Evolutionary conservation across 805 yeast genomes (phyloP).

Genomic region (Zygoascus ofunaensis): DNA sequence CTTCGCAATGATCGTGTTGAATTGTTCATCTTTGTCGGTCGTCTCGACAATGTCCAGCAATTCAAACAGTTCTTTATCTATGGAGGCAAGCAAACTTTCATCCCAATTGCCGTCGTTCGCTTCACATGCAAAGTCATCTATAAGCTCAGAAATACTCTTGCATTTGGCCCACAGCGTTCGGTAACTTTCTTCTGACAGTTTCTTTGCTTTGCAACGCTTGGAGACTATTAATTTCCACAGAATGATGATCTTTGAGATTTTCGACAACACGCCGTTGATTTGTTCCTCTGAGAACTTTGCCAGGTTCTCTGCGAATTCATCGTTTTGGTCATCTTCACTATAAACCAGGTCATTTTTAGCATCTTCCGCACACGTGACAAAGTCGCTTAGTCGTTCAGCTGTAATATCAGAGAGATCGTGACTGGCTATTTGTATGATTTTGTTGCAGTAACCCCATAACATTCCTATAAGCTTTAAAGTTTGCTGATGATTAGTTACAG

Average conservation of each 20-base stretch:
- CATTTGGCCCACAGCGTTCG: background rate
- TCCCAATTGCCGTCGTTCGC: conserved; percentile 1
- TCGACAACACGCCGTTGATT: background rate
- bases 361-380: conserved; percentile 6
- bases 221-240: background rate
- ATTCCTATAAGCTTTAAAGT: background rate
- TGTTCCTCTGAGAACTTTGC: background rate
- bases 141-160: conserved; percentile 1
- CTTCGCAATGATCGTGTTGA: background rate
- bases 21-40: background rate
- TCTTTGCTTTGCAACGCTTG: background rate
- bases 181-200: background rate
- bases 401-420: background rate
- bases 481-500: background rate
- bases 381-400: background rate
- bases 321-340: conserved; percentile 1
- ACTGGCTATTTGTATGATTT: background rate
- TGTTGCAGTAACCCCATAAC: conserved; percentile 1
- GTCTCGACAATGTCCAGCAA: background rate
- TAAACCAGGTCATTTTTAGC: conserved; percentile 7
- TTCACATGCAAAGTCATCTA: conserved; percentile 5
- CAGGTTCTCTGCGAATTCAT: background rate
- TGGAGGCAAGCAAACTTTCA: background rate
- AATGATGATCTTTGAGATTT: background rate
- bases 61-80: background rate